Evolutionary conservation across 129 eudicot genomes (phyloP).

Genomic region (Oenanthe sinensis): DNA sequence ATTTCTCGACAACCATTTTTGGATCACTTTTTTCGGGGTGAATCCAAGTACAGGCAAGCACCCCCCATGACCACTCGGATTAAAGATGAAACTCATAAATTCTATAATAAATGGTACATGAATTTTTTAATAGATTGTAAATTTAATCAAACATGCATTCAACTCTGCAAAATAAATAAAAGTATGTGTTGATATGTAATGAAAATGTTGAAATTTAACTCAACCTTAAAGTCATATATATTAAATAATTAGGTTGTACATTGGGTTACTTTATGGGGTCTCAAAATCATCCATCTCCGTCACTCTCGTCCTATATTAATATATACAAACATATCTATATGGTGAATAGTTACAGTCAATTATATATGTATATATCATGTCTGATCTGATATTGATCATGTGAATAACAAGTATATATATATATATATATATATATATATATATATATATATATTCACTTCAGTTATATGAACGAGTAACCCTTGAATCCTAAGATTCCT

Average conservation of each 20-base stretch:
- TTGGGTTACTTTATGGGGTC: background rate
- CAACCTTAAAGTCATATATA: background rate
- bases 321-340: background rate
- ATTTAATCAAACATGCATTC: background rate
- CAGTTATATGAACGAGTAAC: background rate
- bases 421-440: constrained; percentile 4
- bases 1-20: no score
- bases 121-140: background rate
- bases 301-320: background rate
- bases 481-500: constrained; percentile 1
- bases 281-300: background rate
- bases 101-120: background rate
- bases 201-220: background rate
- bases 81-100: no score
- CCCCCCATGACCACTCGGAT: background rate
- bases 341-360: background rate
- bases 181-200: no score
- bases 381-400: background rate
- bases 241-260: background rate
- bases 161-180: background rate
- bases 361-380: background rate
- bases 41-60: background rate
- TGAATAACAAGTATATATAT: background rate
- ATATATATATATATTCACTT: constrained; percentile 4
- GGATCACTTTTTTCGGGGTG: no score